Conservation (phyloP, 352 stramenopile genomes). For the Globisporangium uncinulatum region DNA sequence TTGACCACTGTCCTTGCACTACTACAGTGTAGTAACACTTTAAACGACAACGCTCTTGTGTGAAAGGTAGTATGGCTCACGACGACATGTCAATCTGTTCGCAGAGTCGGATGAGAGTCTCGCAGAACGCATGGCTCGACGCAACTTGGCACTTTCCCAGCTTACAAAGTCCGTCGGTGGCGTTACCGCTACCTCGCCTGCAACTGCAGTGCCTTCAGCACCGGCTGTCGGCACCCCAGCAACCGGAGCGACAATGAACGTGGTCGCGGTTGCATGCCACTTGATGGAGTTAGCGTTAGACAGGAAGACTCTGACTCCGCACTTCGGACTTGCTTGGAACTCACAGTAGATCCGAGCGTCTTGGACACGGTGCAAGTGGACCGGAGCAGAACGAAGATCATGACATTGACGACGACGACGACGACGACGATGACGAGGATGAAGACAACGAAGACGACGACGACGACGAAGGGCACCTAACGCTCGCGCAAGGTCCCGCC, state of each 20-base stretch:
- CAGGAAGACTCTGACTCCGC: too few species aligned
- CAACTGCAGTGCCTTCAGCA: not conserved
- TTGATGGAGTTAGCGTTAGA: too few species aligned
- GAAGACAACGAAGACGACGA: conserved; percentile 41
- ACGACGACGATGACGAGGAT: conserved; percentile 34
- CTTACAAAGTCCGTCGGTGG: conserved; percentile 25
- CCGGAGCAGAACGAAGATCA: conserved; percentile 15
- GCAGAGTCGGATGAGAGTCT: conserved; percentile 15
- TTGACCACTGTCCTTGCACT: not conserved
- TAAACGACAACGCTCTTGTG: not conserved
- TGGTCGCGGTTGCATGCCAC: not conserved
- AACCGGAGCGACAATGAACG: not conserved
- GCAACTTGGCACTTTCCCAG: conserved; percentile 57
- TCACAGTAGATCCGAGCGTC: not conserved
- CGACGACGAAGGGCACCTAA: conserved; percentile 49
- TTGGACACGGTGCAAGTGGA: not conserved
- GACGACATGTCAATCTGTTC: not conserved
- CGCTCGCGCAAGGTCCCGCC: conserved; percentile 47
- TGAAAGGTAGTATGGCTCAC: not conserved
- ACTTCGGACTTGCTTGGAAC: too few species aligned
- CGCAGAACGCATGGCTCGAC: conserved; percentile 34
- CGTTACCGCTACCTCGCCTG: not conserved
- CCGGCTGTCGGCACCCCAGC: not conserved
- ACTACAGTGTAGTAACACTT: not conserved
- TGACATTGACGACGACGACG: conserved; percentile 15